Evolutionary conservation across 2,329 filamentous ascomycete species (phyloP), one percentile per base, ranked within the genome.

Genomic region (Ophiobolus disseminans): DNA sequence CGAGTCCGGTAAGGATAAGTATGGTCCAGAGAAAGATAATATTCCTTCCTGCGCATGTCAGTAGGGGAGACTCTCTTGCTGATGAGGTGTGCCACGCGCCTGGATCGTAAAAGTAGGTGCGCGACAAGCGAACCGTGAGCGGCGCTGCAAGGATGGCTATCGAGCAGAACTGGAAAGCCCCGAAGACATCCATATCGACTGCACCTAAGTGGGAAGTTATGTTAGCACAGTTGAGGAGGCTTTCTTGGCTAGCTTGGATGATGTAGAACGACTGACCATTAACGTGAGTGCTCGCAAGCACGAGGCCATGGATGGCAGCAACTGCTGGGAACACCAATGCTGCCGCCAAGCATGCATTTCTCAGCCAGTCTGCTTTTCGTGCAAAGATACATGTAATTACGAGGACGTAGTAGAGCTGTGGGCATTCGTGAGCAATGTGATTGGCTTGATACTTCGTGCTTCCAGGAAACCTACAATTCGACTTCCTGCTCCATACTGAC

Each of bases 151-250:
- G 58, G 13, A 88, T 84, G 10, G 84, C 86, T 28, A 89, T 85
- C 0, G 85, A 78, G 49, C 86, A 88, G 0, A 88, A 66, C 55
- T 89, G 86, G 53, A 88, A 87, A 7, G 85, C 84, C 1, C 86
- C 86, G 47, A 82, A 89, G 3, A 88, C 75, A 57, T 89, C 86
- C 80, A 89, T 82, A 59, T 88, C 86, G 11, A 87, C 79, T 11
- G 82, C 85, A 41, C 74, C 85, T 86, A 49, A 46, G 45, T 26
- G 23, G 23, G 21, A 30, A 44, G 38, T 17, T 20, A 45, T 58
- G 31, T 36, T 20, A 44, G 22, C 23, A 9, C 14, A 50, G 34
- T 42, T 32, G 34, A 25, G 51, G n/a, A n/a, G n/a, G n/a, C n/a
- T n/a, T 16, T 34, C 42, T 54, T 48, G 31, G 32, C 20, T 22